A percentile compares a stretch with the other conserved stretches of the same genome.
These are phyloP conservation scores for Claviceps pazoutovae DNA, from an alignment of 2,329 filamentous ascomycete genomes.

Conservation along the genomic window DNA sequence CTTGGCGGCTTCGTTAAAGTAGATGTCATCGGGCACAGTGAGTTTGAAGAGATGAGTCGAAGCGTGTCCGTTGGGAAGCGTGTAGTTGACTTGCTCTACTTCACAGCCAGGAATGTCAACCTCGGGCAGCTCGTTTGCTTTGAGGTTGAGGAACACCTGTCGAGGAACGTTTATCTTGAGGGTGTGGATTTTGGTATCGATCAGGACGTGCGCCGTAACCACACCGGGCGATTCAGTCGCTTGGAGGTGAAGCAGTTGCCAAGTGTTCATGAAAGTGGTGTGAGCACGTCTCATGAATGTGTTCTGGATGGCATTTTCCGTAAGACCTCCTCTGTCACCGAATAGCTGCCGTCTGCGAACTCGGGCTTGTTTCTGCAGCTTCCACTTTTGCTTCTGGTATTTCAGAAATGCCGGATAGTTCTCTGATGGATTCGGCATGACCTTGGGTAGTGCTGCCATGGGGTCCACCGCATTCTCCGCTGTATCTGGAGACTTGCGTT, in stretches of 20 bases:
- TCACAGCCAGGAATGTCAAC: conserved; percentile 75
- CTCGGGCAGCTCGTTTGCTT: conserved; percentile 73
- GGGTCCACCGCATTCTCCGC: conserved; percentile 55
- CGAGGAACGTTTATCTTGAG: conserved; percentile 82
- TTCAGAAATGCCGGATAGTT: conserved; percentile 80
- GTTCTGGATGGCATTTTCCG: conserved; percentile 43
- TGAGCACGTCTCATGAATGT: conserved; percentile 88
- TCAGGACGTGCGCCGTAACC: conserved; percentile 78
- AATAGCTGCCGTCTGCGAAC: conserved; percentile 80
- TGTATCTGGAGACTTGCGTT: conserved; percentile 61
- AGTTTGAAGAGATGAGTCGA: conserved; percentile 92
- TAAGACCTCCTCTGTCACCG: conserved; percentile 55
- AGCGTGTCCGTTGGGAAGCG: conserved; percentile 84
- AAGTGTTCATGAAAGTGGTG: conserved; percentile 76
- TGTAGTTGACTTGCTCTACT: conserved; percentile 87
- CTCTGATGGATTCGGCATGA: conserved; percentile 72
- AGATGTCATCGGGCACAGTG: conserved; percentile 76
- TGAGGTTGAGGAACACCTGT: conserved; percentile 83
- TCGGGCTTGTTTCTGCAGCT: conserved; percentile 84
- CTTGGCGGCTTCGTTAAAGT: conserved; percentile 71
- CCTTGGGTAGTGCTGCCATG: conserved; percentile 65
- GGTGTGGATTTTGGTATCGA: conserved; percentile 80
- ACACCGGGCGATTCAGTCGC: conserved; percentile 74
- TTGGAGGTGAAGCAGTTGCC: conserved; percentile 84
- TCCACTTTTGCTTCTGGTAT: conserved; percentile 99